Evolutionary conservation across 1,139 yeast genomes (phyloP), one percentile per base, ranked within the genome.

Genomic region (Suzukiozyma palmioleophila): DNA sequence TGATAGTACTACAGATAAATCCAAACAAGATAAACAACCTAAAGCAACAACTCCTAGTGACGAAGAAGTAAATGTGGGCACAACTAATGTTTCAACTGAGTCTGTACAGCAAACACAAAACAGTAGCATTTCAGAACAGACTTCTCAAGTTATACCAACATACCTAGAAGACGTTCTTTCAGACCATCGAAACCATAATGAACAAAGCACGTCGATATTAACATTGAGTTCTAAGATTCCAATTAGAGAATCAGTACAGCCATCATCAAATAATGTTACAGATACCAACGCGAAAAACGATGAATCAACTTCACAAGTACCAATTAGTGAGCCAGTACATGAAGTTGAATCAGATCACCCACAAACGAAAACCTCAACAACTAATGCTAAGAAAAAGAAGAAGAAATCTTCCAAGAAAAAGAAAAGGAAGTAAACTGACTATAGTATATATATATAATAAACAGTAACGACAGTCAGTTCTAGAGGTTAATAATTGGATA

Each of bases 371-470:
- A 33, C 45, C 10, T 25, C 45, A 22, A 28, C 39, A 11, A 31
- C 36, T 12, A 22, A 31, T 12, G 21, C 38, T 11, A 40, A 36
- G 12, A 45, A 44, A 37, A 46, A 43, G 41, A 46, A 46, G 42
- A 47, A 50, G 34, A 47, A 44, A 36, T 32, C 41, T 10, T 40
- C 39, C 12, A 49, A 50, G 41, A 51, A 47, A 38, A 44, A 50
- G 43, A 49, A 48, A 33, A 46, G 50, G 8, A 50, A 50, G 41
- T 48, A 48, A 46, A 44, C 43, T 46, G 41, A 35, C 13, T 32
- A 22, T 13, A 10, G 12, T 11, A 32, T n/a, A 21, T 24, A 32
- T 22, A 32, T 13, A 12, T 12, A 13, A 29, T 13, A 14, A 29
- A 18, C 22, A 18, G 7, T 18, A 18, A 18, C 7, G 7, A 18